Conservation (phyloP, 2,329 filamentous ascomycete species). For the Aspergillus tamarii region DNA sequence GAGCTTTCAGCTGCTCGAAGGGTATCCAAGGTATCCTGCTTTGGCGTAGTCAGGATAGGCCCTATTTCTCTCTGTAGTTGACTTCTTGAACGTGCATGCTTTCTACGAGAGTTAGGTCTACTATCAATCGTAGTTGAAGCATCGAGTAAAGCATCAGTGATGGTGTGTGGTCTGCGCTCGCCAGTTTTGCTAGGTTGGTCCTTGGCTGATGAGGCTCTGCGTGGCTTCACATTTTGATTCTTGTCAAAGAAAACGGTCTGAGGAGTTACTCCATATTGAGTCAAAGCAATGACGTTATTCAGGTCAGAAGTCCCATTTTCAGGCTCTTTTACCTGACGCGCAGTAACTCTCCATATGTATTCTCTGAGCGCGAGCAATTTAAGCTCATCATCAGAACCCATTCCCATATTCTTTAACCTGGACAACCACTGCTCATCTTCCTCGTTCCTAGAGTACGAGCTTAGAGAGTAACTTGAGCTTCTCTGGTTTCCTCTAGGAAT, state of each 20-base stretch:
- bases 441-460: constrained; percentile 73
- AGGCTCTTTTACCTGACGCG: constrained; percentile 64
- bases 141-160: constrained; percentile 87
- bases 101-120: constrained; percentile 52
- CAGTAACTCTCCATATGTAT: constrained; percentile 85
- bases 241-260: constrained; percentile 95
- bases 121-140: constrained; percentile 87
- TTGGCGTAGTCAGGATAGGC: constrained; percentile 18
- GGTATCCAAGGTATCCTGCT: constrained; percentile 26
- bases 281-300: constrained; percentile 73
- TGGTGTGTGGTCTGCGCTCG: constrained; percentile 67
- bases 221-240: constrained; percentile 56
- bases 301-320: constrained; percentile 50
- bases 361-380: constrained; percentile 85
- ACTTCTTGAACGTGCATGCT: constrained; percentile 43
- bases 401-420: constrained; percentile 79
- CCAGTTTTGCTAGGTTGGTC: constrained; percentile 34
- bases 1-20: constrained; percentile 30
- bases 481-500: constrained; percentile 60
- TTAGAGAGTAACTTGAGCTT: constrained; percentile 50
- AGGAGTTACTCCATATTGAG: constrained; percentile 74
- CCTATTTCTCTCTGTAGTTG: constrained; percentile 41
- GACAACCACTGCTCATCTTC: constrained; percentile 95
- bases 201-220: constrained; percentile 29
- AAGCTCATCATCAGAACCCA: constrained; percentile 80